Base-by-base conservation (phyloP, 345 rosid genomes). In the Aurinia saxatilis region DNA sequence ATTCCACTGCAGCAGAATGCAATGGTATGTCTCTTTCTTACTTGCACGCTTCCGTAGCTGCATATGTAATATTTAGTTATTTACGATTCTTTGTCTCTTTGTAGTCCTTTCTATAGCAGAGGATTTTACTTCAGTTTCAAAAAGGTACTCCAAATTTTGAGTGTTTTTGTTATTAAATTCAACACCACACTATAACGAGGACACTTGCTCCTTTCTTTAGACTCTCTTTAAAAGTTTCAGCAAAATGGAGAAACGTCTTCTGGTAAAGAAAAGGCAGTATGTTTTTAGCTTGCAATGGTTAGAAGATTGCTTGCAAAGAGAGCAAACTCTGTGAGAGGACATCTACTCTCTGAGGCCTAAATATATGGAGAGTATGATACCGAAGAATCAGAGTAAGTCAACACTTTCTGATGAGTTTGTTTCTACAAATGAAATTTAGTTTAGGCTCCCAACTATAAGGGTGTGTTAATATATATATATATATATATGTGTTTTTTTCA, bases 1-100 rank as follows among this genome's bases (percentile, higher is more conserved):
- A 89, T 70, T 84, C 95, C 67, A 68, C 84, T 74, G 98, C 98
- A 50, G 91, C 93, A 45, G 95, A 89, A 79, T 85, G 80, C 81
- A 89, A 76, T 71, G 98, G 98, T 89, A 68, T 72, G 73, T 60
- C 68, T 60, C 79, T 67, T 61, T 65, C 72, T 50, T 72, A 40
- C 65, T 27, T 27, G 30, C 30, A 27, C 6, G 30, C 30, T 27
- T 27, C 30, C 5, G 30, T 27, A 27, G 30, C 30, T 5, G 6
- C 30, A 27, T 27, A 27, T 27, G 30, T 3, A 27, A 27, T n/a
- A n/a, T n/a, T n/a, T n/a, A n/a, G n/a, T n/a, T n/a, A 27, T 2
- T 27, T 27, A 27, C 30, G 5, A 69, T 15, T 30, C 27, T 21
- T 30, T 70, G 38, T 14, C 13, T 41, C 71, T 35, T 90, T 76